A percentile compares a stretch with the other conserved stretches of the same genome.
Evolutionary conservation across 192 early-diverging fungal species (phyloP).

Genomic region (Lobulomyces angularis): DNA sequence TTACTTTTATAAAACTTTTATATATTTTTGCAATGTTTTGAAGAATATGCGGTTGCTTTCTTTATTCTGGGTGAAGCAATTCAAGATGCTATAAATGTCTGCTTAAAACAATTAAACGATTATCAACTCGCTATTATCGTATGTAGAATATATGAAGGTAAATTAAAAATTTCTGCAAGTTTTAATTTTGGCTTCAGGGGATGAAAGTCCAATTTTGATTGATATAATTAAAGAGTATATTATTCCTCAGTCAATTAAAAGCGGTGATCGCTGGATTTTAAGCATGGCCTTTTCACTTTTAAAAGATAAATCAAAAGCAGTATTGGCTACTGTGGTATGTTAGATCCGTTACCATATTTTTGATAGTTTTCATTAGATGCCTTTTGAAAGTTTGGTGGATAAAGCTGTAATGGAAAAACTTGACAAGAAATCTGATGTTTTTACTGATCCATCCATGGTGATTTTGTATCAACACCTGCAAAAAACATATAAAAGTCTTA

Average conservation of each 20-base stretch:
- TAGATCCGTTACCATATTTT: slow-evolving; percentile 4
- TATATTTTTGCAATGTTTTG: slow-evolving; percentile 8
- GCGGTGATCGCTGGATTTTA: slow-evolving; percentile 56
- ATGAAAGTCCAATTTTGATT: slow-evolving; percentile 37
- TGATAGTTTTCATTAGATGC: slow-evolving; percentile 11
- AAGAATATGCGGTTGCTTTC: slow-evolving; percentile 88
- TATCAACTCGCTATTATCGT: slow-evolving; percentile 83
- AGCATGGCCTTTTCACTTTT: slow-evolving; percentile 42
- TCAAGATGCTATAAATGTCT: slow-evolving; percentile 86
- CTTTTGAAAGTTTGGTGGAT: slow-evolving; percentile 11
- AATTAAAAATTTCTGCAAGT: too few species aligned
- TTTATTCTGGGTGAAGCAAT: slow-evolving; percentile 81
- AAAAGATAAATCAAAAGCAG: slow-evolving; percentile 40
- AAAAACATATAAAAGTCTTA: slow-evolving; percentile 29
- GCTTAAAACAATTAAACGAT: slow-evolving; percentile 82
- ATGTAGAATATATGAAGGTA: slow-evolving; percentile 84
- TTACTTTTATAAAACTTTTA: neutral
- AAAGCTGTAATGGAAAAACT: too few species aligned
- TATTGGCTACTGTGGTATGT: slow-evolving; percentile 46
- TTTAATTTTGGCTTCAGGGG: slow-evolving; percentile 24
- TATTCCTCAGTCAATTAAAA: slow-evolving; percentile 37
- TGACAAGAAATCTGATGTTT: slow-evolving; percentile 12
- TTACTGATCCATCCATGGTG: slow-evolving; percentile 54
- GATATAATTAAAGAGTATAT: slow-evolving; percentile 34
- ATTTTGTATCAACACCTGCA: slow-evolving; percentile 59